A percentile compares a stretch with the other conserved stretches of the same genome.
phyloP scores from a whole-genome alignment of 495 filamentous ascomycete species.

The Penicillium ucsense region DNA sequence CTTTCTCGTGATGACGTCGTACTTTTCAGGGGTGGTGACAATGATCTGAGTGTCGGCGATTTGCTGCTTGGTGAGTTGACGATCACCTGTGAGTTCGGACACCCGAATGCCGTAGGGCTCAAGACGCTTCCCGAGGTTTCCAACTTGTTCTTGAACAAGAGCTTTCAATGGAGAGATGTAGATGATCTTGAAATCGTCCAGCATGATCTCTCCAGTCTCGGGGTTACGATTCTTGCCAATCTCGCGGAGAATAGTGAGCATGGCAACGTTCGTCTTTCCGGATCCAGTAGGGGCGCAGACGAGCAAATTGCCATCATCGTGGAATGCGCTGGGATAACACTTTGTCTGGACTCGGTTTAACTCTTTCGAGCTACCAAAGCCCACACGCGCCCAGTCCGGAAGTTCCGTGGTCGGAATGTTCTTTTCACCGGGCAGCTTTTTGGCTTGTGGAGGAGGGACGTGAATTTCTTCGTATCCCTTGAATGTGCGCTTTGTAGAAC shows the following conservation, averaged over 20 bases:
- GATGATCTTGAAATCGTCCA: slow-evolving; percentile 96
- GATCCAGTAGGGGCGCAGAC: slow-evolving; percentile 95
- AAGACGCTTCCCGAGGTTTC: slow-evolving; percentile 87
- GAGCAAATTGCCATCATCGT: slow-evolving; percentile 93
- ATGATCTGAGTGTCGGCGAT: slow-evolving; percentile 98
- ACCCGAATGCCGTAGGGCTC: slow-evolving; percentile 88
- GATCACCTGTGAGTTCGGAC: slow-evolving; percentile 89
- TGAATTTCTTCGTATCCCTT: slow-evolving; percentile 99
- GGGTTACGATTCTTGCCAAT: slow-evolving; percentile 91
- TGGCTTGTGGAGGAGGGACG: slow-evolving; percentile 81
- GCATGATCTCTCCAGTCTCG: slow-evolving; percentile 75
- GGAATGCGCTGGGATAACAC: slow-evolving; percentile 84
- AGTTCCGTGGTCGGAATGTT: slow-evolving; percentile 75
- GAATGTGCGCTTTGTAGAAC: slow-evolving; percentile 87
- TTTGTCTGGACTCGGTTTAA: slow-evolving; percentile 93
- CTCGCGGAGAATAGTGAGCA: slow-evolving; percentile 92
- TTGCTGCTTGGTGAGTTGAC: slow-evolving; percentile 97
- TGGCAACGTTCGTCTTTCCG: slow-evolving; percentile 97
- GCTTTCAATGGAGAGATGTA: slow-evolving; percentile 98
- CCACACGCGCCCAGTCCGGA: slow-evolving; percentile 81
- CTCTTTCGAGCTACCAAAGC: slow-evolving; percentile 71
- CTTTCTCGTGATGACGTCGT: slow-evolving; percentile 97
- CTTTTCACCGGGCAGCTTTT: slow-evolving; percentile 66
- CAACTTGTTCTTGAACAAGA: slow-evolving; percentile 91
- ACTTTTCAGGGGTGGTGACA: slow-evolving; percentile 97